These are phyloP conservation scores for Fusarium austroafricanum DNA, from an alignment of 2,329 filamentous ascomycete species.

Conservation along the genomic window DNA sequence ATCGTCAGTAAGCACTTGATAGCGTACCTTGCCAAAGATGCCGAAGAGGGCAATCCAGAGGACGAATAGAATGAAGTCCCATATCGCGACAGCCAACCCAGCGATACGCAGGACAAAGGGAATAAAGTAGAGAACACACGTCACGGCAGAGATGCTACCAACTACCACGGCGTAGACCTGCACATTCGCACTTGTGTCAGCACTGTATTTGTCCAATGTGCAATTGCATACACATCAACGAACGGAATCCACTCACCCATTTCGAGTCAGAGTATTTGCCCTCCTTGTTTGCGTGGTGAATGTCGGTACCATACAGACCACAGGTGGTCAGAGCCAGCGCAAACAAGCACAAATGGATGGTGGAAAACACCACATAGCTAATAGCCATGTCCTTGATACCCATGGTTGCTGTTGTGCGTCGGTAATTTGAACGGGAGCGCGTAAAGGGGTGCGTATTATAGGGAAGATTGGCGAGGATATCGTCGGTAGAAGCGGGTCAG, in stretches of 20 bases:
- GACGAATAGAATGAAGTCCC: constrained; percentile 79
- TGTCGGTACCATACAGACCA: constrained; percentile 80
- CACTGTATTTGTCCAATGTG: background rate
- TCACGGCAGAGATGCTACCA: constrained; percentile 72
- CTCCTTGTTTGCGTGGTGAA: constrained; percentile 64
- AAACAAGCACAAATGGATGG: constrained; percentile 81
- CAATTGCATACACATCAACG: background rate
- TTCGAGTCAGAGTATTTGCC: constrained; percentile 68
- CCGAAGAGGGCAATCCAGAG: constrained; percentile 87
- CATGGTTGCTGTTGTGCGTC: constrained; percentile 49
- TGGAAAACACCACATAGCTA: constrained; percentile 66
- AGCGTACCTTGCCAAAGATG: constrained; percentile 75
- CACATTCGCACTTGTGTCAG: constrained; percentile 19
- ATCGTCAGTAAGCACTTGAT: background rate
- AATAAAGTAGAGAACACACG: constrained; percentile 72
- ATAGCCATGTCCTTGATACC: constrained; percentile 57
- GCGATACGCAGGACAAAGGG: constrained; percentile 68
- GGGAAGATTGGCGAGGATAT: constrained; percentile 14
- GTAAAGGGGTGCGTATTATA: background rate
- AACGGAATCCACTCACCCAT: constrained; percentile 67
- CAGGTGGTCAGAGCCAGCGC: constrained; percentile 80
- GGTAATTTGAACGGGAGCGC: background rate
- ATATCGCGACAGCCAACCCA: constrained; percentile 65
- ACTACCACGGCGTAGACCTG: constrained; percentile 79
- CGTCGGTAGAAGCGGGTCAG: constrained; percentile 6